A percentile compares a stretch with the other conserved stretches of the same genome.
phyloP scores from a whole-genome alignment of 331 rosid genomes.

The Prunus yedoensis region DNA sequence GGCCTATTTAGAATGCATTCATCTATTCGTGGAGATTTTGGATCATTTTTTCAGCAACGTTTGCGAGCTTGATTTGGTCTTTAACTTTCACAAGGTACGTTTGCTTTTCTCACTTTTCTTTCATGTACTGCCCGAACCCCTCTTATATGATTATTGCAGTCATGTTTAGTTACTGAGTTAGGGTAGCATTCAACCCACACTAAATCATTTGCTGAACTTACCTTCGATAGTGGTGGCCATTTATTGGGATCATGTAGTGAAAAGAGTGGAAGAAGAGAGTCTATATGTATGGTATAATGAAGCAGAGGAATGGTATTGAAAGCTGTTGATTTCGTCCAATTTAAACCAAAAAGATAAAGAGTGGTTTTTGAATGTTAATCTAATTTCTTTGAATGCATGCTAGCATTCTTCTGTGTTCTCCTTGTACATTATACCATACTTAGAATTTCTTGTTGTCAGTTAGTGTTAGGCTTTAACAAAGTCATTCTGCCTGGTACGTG shows the following conservation, averaged over 20 bases:
- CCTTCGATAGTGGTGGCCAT: not conserved
- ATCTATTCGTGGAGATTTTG: slow-evolving; percentile 90
- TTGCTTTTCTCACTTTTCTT: slow-evolving; percentile 9
- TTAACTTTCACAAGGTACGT: slow-evolving; percentile 96
- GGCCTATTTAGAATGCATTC: slow-evolving; percentile 96
- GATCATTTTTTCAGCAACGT: slow-evolving; percentile 99
- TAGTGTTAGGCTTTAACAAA: not conserved
- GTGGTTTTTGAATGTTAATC: not conserved
- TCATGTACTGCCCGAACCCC: not conserved
- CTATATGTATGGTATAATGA: not conserved
- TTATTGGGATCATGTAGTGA: not conserved
- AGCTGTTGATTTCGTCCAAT: not conserved
- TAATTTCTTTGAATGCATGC: not conserved
- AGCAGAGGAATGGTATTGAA: not conserved
- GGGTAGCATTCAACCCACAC: not conserved
- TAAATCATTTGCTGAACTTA: not conserved
- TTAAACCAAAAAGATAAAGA: not conserved
- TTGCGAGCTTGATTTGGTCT: slow-evolving; percentile 93
- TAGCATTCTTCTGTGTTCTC: not conserved
- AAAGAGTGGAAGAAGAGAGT: not conserved
- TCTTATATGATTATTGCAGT: not conserved
- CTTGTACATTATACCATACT: not conserved
- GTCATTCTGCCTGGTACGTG: too few relatives aligned
- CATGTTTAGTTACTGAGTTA: not conserved
- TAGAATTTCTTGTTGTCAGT: not conserved